Evolutionary conservation across 805 yeast genomes (phyloP), one percentile per base, ranked within the genome.

Genomic region (Wickerhamiella dianesei): DNA sequence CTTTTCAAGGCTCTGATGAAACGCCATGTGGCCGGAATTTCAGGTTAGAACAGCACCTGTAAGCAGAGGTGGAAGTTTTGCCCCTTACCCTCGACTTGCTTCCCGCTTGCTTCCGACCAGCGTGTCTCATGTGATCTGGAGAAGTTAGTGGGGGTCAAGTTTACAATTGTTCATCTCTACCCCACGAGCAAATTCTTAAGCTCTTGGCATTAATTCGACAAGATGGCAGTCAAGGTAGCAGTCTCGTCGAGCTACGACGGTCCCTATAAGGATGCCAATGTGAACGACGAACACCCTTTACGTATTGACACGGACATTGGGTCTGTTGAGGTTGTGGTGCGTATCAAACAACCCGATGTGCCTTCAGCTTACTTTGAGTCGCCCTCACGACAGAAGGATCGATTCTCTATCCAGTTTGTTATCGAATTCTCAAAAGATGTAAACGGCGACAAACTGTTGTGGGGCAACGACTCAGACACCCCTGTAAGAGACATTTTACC

Each of bases 391-490:
- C 18, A 37, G 32, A 20, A 49, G 20, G 66, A 63, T 45, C 52
- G 50, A 9, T 54, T 63, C 48, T 66, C 73, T 32, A 56, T 72
- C 44, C 66, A 66, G 56, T 55, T 71, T 48, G 43, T 56, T 46
- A 68, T 75, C 49, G 63, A 56, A 9, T 81, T 80, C 40, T 63
- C 56, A 21, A 47, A 46, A 43, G 52, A 56, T 9, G 66, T 78
- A n/a, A 56, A 54, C 17, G 83, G 82, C 2, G 66, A 72, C 39
- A 68, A 70, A n/a, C 61, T 80, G 37, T 49, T 75, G n/a, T 80
- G 76, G 63, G 87, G 87, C 1, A 80, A 80, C 57, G 86, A 80
- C 55, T 77, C 78, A 57, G 74, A 71, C 8, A 58, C 65, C n/a
- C 79, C 83, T 0, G 71, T 80, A 29, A 64, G 70, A 29, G 77